Base-by-base conservation (phyloP, 192 early-diverging fungal species). In the Tieghemiomyces parasiticus region DNA sequence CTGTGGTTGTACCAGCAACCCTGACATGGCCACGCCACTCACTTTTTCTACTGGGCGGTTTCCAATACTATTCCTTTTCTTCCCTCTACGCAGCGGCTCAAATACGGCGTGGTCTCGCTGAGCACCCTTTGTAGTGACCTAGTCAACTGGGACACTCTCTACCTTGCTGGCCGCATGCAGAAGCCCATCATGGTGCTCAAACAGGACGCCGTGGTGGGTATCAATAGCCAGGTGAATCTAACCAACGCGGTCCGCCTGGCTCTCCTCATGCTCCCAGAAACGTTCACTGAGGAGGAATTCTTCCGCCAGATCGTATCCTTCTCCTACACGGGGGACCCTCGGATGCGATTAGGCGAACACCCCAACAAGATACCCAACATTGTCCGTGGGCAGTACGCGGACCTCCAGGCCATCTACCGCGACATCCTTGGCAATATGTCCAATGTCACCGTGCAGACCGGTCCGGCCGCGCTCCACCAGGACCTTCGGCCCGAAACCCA, bases 101-200 rank as follows among this genome's bases (percentile, higher is more conserved):
- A 99, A 67, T 99, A 99, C 69, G 96, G 96, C 12, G 96, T 99
- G 20, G 86, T 96, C 24, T 89, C 89, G 3, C 89, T 96, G 67
- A 85, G 93, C 64, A 74, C 74, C 24, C 70, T 99, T 24, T 83
- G 86, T 60, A 78, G 78, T 63, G 96, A 99, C 63, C 66, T 99
- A 46, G 71, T 85, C 33, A 85, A 96, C 71, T 99, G 96, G 96
- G 87, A 92, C 53, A 86, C 89, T 2, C 71, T 97, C 59, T 99
- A 99, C 68, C 62, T 97, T 6, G 91, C 96, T 4, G 96, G 96
- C 1, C 82, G 96, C 47, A 82, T 99, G 79, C 95, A 97, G 60
- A 99, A 99, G 64, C 96, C 96, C 24, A 71, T 68, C 24, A 63
- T 78, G 32, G 72, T 68, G 6, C 42, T 75, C 61, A 64, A 70